Evolutionary conservation across 1,284 basidiomycete species (phyloP).

Genomic region (Chondrostereum purpureum): DNA sequence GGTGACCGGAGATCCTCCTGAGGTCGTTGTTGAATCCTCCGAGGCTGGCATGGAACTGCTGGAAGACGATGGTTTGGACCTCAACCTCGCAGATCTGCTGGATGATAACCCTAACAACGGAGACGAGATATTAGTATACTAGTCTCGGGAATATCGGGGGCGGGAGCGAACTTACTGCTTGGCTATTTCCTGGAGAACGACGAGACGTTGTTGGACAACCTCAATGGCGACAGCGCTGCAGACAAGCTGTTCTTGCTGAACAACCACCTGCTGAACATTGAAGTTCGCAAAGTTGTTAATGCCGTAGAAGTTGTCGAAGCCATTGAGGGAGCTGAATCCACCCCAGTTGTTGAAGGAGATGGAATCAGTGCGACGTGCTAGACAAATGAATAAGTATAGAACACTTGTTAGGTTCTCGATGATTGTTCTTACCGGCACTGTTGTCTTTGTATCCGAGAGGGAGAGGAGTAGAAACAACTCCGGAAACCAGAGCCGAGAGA

Average conservation of each 20-base stretch:
- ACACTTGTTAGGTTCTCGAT: neutral
- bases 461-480: slow-evolving; percentile 19
- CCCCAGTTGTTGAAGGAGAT: slow-evolving; percentile 12
- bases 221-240: slow-evolving; percentile 17
- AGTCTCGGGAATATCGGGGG: neutral
- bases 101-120: slow-evolving; percentile 27
- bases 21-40: slow-evolving; percentile 23
- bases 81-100: slow-evolving; percentile 27
- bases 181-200: slow-evolving; percentile 21
- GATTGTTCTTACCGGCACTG: slow-evolving; percentile 8
- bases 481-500: slow-evolving; percentile 20
- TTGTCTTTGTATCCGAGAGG: slow-evolving; percentile 10
- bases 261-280: slow-evolving; percentile 9
- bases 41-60: slow-evolving; percentile 21
- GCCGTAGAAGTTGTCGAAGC: slow-evolving; percentile 14
- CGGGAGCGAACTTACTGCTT: slow-evolving; percentile 18
- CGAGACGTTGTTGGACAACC: slow-evolving; percentile 23
- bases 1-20: slow-evolving; percentile 18
- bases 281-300: slow-evolving; percentile 8
- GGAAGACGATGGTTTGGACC: slow-evolving; percentile 24
- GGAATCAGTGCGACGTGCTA: neutral
- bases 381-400: too few species aligned
- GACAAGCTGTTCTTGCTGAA: slow-evolving; percentile 15
- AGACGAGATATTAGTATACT: neutral
- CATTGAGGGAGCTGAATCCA: slow-evolving; percentile 9